These are phyloP conservation scores for Chaetomium sp. DNA, from an alignment of 2,329 filamentous ascomycete species.

Conservation along the genomic window DNA sequence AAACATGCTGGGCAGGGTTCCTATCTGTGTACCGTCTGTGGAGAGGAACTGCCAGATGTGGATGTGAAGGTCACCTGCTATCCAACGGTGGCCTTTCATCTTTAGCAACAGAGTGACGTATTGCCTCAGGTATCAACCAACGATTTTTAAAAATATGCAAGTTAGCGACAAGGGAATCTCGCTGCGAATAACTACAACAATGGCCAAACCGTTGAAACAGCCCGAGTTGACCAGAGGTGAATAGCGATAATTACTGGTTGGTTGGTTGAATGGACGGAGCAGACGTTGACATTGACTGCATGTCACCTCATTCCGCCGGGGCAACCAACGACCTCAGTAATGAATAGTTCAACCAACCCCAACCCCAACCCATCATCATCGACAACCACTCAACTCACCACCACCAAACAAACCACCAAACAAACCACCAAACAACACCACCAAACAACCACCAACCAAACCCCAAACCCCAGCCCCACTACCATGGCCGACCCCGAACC, in stretches of 20 bases:
- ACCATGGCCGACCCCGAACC: too few species aligned
- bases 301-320: too few species aligned
- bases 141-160: neutral
- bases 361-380: too few species aligned
- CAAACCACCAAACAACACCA: too few species aligned
- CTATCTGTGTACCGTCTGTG: too few species aligned
- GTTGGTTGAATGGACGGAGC: neutral
- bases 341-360: too few species aligned
- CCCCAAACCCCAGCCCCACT: too few species aligned
- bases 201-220: neutral
- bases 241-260: neutral
- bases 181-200: neutral
- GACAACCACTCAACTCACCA: too few species aligned
- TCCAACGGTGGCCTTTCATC: neutral
- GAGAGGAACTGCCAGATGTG: neutral
- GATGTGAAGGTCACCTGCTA: neutral
- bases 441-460: too few species aligned
- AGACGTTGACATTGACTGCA: too few species aligned
- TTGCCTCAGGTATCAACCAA: conserved; percentile 7
- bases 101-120: neutral
- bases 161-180: neutral
- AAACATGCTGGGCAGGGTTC: neutral
- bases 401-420: too few species aligned
- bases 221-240: neutral
- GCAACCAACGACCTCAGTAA: too few species aligned